Conservation (phyloP, 2,329 filamentous ascomycete genomes). For the Exophiala alcalophila region DNA sequence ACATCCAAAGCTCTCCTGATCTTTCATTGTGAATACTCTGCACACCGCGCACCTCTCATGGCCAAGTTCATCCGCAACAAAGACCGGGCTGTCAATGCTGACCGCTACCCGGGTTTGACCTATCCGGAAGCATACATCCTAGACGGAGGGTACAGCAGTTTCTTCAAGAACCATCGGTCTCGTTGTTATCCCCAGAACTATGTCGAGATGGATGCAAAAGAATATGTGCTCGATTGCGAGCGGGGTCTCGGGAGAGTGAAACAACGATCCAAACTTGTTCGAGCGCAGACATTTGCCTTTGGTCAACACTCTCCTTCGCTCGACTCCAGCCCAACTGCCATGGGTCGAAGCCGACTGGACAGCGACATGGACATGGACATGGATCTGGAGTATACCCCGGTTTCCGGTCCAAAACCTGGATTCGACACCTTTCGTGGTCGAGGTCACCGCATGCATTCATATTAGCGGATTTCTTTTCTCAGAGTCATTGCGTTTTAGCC, state of each 20-base stretch:
- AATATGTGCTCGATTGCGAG: slow-evolving; percentile 90
- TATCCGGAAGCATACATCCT: slow-evolving; percentile 97
- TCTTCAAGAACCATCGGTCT: slow-evolving; percentile 73
- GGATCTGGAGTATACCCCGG: slow-evolving; percentile 27
- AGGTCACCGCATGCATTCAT: slow-evolving; percentile 29
- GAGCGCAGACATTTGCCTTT: slow-evolving; percentile 94
- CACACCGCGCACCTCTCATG: slow-evolving; percentile 93
- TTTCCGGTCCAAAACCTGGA: slow-evolving; percentile 21
- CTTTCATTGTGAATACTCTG: slow-evolving; percentile 98
- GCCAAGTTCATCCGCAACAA: slow-evolving; percentile 87
- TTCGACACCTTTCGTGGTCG: slow-evolving; percentile 22
- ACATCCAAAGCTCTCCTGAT: slow-evolving; percentile 75
- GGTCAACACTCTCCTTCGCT: slow-evolving; percentile 64
- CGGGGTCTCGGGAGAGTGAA: slow-evolving; percentile 91
- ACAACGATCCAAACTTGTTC: slow-evolving; percentile 76
- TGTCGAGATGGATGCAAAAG: slow-evolving; percentile 90
- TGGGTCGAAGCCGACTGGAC: slow-evolving; percentile 36
- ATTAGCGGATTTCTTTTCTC: slow-evolving; percentile 22
- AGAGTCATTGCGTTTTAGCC: slow-evolving; percentile 23
- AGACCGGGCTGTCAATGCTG: slow-evolving; percentile 80
- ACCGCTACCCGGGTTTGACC: slow-evolving; percentile 81
- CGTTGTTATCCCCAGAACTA: slow-evolving; percentile 94
- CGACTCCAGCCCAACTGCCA: slow-evolving; percentile 62
- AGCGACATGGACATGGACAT: slow-evolving; percentile 31
- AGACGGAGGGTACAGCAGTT: slow-evolving; percentile 91